Evolutionary conservation across 352 stramenopile genomes (phyloP), one percentile per base, ranked within the genome.

Genomic region (Phytophthora pini): DNA sequence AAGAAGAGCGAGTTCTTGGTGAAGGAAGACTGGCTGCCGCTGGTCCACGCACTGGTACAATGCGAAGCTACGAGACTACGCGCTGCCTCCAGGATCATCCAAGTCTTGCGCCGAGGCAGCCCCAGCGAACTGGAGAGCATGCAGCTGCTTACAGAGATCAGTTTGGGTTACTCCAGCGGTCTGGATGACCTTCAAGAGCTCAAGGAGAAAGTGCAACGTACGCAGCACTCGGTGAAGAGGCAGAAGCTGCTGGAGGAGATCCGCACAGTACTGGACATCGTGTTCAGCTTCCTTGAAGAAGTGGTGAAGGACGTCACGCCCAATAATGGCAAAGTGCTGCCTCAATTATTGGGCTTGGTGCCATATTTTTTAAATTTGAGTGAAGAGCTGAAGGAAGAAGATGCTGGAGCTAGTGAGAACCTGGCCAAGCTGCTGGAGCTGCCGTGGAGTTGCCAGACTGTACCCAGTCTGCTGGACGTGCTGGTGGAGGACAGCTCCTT

Each of bases 61-160:
- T 84, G 75, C 20, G 64, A 87, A 17, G 34, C 71, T 12, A 82
- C 81, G 15, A 74, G 85, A 8, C 65, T 90, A 22, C 81, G 78
- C 24, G 80, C 85, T 6, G 72, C 78, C 17, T 88, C 77, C 13
- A 72, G 77, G 20, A 79, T 92, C 52, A 68, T 92, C 22, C 76
- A 88, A 51, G 73, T 81, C 4, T 62, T 93, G 17, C 88, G 85
- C 53, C 67, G 70, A 4, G 78, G 83, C 24, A 72, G 64, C 15
- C 59, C 70, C 26, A 93, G 76, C 48, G 87, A 95, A 44, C 65
- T 93, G 39, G 82, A 91, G 63, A 76, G 74, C 43, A 87, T 88
- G 74, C 83, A 90, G 59, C 89, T 88, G 68, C 71, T 93, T 45
- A 88, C 85, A 1, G 87, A 95, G 69, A 76, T 95, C 22, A 87